Evolutionary conservation across 169 alveolate genomes (phyloP).

Genomic region (Eimeria sp.): DNA sequence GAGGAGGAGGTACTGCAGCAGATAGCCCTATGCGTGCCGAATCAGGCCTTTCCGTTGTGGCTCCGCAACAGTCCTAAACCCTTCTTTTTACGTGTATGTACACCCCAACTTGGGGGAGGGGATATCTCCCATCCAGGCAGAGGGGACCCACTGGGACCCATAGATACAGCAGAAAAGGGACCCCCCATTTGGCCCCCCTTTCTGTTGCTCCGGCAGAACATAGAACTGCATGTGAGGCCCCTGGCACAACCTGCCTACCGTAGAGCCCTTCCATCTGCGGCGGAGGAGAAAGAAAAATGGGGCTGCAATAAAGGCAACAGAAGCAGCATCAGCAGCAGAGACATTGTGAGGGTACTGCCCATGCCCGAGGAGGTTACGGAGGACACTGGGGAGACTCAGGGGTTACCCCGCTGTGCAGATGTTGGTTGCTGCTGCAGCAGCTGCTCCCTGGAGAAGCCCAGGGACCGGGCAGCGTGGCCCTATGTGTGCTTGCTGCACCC

Average conservation of each 20-base stretch:
- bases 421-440: slow-evolving; percentile 37
- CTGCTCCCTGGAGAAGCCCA: neutral
- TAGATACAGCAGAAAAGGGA: neutral
- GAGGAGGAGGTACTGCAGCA: slow-evolving; percentile 77
- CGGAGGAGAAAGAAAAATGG: neutral
- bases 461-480: neutral
- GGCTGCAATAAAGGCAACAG: slow-evolving; percentile 1
- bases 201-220: slow-evolving; percentile 51
- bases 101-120: neutral
- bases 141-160: neutral
- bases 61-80: slow-evolving; percentile 14
- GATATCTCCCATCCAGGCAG: neutral
- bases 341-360: slow-evolving; percentile 42
- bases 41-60: slow-evolving; percentile 77
- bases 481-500: slow-evolving; percentile 71
- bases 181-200: slow-evolving; percentile 56
- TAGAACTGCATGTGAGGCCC: slow-evolving; percentile 81
- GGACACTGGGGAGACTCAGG: neutral
- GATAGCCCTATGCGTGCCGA: slow-evolving; percentile 66
- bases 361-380: neutral
- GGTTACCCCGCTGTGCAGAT: slow-evolving; percentile 16
- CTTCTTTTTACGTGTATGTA: slow-evolving; percentile 50
- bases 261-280: neutral
- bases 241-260: slow-evolving; percentile 54
- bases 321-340: slow-evolving; percentile 23